Evolutionary conservation across 331 rosid species (phyloP).

Genomic region (Quercus phellos): DNA sequence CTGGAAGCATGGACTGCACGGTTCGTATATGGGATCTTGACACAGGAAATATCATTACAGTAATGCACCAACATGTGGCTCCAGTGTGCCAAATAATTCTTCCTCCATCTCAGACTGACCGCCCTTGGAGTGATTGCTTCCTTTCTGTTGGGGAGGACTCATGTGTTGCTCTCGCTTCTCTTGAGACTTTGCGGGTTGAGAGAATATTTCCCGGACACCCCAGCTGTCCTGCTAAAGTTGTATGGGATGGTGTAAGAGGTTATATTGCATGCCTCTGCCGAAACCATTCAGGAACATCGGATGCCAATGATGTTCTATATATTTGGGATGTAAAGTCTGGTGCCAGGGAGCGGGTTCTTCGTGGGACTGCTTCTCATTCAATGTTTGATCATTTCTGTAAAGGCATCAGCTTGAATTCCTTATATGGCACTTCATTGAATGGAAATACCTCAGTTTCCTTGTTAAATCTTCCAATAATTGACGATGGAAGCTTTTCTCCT

Average conservation of each 20-base stretch:
- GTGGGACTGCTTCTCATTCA: slow-evolving; percentile 85
- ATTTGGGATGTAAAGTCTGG: slow-evolving; percentile 96
- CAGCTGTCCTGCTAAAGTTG: slow-evolving; percentile 80
- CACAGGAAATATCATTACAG: slow-evolving; percentile 53
- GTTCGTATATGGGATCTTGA: slow-evolving; percentile 89
- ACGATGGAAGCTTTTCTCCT: slow-evolving; percentile 61
- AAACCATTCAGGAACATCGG: slow-evolving; percentile 52
- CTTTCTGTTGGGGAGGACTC: slow-evolving; percentile 95
- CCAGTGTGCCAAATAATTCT: slow-evolving; percentile 89
- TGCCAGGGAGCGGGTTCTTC: slow-evolving; percentile 78
- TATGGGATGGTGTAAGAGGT: slow-evolving; percentile 92
- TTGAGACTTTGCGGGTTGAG: slow-evolving; percentile 83
- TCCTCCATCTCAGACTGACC: slow-evolving; percentile 56
- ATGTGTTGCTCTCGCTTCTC: slow-evolving; percentile 82
- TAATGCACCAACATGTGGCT: slow-evolving; percentile 94
- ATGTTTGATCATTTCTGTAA: slow-evolving; percentile 88
- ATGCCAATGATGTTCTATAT: slow-evolving; percentile 58
- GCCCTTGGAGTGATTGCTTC: slow-evolving; percentile 86
- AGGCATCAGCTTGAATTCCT: slow-evolving; percentile 62
- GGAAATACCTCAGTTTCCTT: slow-evolving; percentile 89
- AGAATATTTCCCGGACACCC: slow-evolving; percentile 92
- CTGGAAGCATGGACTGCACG: slow-evolving; percentile 92
- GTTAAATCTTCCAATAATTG: slow-evolving; percentile 63
- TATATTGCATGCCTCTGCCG: slow-evolving; percentile 81
- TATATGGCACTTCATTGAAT: slow-evolving; percentile 64